These are phyloP conservation scores for Suhomyces wounanorum DNA, from an alignment of 1,139 yeast species.

Conservation along the genomic window DNA sequence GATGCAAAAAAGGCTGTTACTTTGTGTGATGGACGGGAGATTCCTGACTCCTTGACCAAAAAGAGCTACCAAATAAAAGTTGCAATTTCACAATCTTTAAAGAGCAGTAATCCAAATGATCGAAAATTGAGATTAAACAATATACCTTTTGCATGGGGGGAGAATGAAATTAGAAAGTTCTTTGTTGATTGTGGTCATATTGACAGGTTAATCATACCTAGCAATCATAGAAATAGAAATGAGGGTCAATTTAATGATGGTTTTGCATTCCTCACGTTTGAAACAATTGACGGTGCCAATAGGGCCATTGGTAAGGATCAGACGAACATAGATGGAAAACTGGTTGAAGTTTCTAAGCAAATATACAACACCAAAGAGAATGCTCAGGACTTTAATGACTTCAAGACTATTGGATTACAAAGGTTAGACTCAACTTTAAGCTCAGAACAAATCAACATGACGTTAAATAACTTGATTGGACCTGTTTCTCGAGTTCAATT, in stretches of 20 bases:
- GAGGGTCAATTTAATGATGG: slow-evolving; percentile 42
- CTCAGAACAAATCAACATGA: slow-evolving; percentile 38
- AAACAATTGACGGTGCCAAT: slow-evolving; percentile 37
- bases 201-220: slow-evolving; percentile 54
- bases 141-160: slow-evolving; percentile 43
- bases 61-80: slow-evolving; percentile 47
- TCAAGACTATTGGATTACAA: slow-evolving; percentile 42
- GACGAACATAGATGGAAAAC: slow-evolving; percentile 39
- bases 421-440: slow-evolving; percentile 52
- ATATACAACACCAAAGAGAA: slow-evolving; percentile 23
- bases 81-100: slow-evolving; percentile 56
- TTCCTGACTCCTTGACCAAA: slow-evolving; percentile 23
- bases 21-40: slow-evolving; percentile 39
- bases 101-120: slow-evolving; percentile 50
- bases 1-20: slow-evolving; percentile 53
- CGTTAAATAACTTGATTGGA: slow-evolving; percentile 37
- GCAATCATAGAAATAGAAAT: slow-evolving; percentile 29
- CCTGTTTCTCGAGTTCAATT: slow-evolving; percentile 44
- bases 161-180: slow-evolving; percentile 27
- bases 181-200: slow-evolving; percentile 40
- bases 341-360: slow-evolving; percentile 43
- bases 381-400: slow-evolving; percentile 28
- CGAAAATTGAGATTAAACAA: slow-evolving; percentile 57
- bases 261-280: slow-evolving; percentile 57
- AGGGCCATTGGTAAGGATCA: slow-evolving; percentile 44